Conservation (phyloP, 331 rosid genomes). For the Acacia pycnantha region DNA sequence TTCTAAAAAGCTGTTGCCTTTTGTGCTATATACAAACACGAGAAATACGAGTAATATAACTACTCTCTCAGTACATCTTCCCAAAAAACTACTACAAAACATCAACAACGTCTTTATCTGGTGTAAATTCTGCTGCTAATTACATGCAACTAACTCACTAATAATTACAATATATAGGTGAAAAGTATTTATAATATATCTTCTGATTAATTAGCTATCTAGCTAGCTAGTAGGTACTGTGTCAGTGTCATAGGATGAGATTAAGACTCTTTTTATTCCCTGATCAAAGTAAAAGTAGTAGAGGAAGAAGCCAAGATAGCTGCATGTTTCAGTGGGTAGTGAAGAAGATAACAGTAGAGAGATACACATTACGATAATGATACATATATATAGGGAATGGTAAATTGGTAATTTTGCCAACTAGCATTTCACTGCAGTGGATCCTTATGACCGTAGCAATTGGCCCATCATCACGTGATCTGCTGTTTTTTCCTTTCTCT, state of each 20-base stretch:
- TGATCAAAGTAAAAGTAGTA: background rate
- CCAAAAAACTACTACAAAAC: background rate
- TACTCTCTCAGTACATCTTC: background rate
- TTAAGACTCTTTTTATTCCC: background rate
- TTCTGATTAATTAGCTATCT: background rate
- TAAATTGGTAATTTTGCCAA: constrained; percentile 39
- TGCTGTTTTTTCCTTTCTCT: background rate
- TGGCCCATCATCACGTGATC: constrained; percentile 74
- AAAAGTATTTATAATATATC: background rate
- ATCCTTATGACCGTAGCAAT: constrained; percentile 32
- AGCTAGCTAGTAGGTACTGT: background rate
- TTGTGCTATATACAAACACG: background rate
- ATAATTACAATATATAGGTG: background rate
- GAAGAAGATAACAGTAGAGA: background rate
- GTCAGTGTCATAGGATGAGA: background rate
- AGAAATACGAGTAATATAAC: background rate
- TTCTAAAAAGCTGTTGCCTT: background rate
- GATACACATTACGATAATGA: background rate
- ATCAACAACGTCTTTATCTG: background rate
- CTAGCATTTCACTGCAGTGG: constrained; percentile 48
- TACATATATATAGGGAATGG: background rate
- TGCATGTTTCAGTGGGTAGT: background rate
- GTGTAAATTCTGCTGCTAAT: background rate
- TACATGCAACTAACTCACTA: background rate
- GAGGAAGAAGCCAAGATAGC: background rate